Evolutionary conservation across 1,284 basidiomycete genomes (phyloP), one percentile per base, ranked within the genome.

Genomic region (Schizophyllum commune): DNA sequence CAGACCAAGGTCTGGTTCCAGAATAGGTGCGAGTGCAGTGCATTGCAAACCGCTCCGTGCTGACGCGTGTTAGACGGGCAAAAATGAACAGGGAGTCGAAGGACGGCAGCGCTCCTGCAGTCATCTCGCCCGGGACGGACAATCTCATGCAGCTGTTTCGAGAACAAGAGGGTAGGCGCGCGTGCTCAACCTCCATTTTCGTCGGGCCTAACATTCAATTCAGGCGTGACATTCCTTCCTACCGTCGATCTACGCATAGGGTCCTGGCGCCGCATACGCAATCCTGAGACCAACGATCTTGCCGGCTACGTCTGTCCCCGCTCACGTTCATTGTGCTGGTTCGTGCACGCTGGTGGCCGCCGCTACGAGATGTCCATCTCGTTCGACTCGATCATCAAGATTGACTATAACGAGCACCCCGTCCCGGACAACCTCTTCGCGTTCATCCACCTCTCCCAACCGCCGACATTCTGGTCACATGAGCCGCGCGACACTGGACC

Each of bases 1-100:
- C 90, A 92, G 76, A 91, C 88, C 0, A 90, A 92, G 73, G 89
- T 92, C 60, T 92, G 90, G 91, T 92, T 91, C 69, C 90, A 92
- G 71, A 92, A 92, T 68, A 79, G 90, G 89, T 89, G 64, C 58
- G 80, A 69, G 32, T 39, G 19, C 22, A 56, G 20, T 54, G 13
- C 33, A 55, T 33, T 17, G 39, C 39, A 17, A 11, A 6, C 62
- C 27, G 15, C 15, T 34, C 13, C 39, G 21, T 52, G 58, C 62
- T 33, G 27, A 52, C 58, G 61, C 59, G 27, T 54, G 59, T 13
- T 62, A 91, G 89, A 64, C 86, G 91, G 7, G 89, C 91, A 54
- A 92, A 92, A 69, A 88, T 88, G 64, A 83, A 86, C 58, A 80
- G 78, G 13, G 87, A 86, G 70, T 11, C 17, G 9, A 47, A 47